Conservation (phyloP, 1,284 basidiomycete species). For the Chalciporus sp. region DNA sequence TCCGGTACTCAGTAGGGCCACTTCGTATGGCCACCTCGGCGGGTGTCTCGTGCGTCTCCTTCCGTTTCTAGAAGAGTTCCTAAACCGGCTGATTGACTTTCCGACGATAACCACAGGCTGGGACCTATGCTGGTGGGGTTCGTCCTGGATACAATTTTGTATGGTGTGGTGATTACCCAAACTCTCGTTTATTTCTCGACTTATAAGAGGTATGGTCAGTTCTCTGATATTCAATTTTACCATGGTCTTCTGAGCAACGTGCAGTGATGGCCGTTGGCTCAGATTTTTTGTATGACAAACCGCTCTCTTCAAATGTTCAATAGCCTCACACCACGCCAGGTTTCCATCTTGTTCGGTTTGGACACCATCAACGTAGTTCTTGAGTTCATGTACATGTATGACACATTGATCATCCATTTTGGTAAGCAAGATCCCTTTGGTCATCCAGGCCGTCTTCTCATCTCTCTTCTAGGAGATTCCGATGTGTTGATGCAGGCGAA, state of each 20-base stretch:
- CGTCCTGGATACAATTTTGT: constrained; percentile 42
- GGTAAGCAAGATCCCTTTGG: constrained; percentile 26
- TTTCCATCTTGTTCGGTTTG: constrained; percentile 37
- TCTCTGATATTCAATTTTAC: too few species aligned
- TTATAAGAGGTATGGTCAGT: constrained; percentile 37
- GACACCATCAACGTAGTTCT: constrained; percentile 43
- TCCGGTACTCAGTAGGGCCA: constrained; percentile 6
- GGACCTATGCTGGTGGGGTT: constrained; percentile 46
- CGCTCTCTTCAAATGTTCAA: neutral
- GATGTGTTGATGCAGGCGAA: constrained; percentile 15
- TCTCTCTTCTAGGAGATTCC: constrained; percentile 14
- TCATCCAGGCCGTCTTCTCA: neutral
- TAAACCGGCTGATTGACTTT: neutral
- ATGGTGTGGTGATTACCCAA: constrained; percentile 45
- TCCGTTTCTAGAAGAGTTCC: neutral
- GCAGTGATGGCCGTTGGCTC: constrained; percentile 24
- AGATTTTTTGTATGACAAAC: constrained; percentile 24
- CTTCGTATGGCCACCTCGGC: constrained; percentile 20
- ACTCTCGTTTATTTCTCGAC: constrained; percentile 43
- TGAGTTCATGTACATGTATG: constrained; percentile 42
- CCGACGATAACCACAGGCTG: constrained; percentile 28
- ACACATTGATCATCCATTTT: constrained; percentile 39
- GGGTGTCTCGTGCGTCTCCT: constrained; percentile 23
- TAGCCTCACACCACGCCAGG: constrained; percentile 25
- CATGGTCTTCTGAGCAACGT: too few species aligned